Evolutionary conservation across 306 rosid species (phyloP), one percentile per base, ranked within the genome.

Genomic region (Urtica urens): DNA sequence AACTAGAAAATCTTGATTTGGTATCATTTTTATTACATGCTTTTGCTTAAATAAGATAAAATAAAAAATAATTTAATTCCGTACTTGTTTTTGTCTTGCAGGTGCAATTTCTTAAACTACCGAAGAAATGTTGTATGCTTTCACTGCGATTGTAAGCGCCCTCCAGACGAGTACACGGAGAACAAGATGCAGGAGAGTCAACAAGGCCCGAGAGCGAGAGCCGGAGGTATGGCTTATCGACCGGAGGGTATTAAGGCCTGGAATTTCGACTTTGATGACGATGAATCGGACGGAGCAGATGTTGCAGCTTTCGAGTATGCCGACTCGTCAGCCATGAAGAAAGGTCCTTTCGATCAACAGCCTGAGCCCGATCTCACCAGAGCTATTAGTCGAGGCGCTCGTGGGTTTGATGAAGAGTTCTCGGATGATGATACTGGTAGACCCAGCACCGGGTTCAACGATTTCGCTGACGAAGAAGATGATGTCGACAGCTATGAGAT

Each of bases 51-150:
- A n/a, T n/a, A n/a, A n/a, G n/a, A n/a, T n/a, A n/a, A n/a, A n/a
- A n/a, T n/a, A n/a, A n/a, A n/a, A n/a, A n/a, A n/a, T n/a, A n/a
- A n/a, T n/a, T n/a, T n/a, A n/a, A n/a, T n/a, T n/a, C 29, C 18
- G 5, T 22, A 16, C 55, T 12, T 59, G 52, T 29, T 50, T 38
- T 59, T 43, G 35, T 74, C 55, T 75, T 67, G 72, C 74, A 90
- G 97, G 82, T 90, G 97, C 78, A 90, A 90, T 77, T 90, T 90
- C 74, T 77, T 90, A 74, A 90, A 90, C 53, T 90, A 90, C 66
- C 71, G 97, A 69, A 81, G 97, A 51, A 90, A 90, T 55, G 64
- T 70, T 75, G 95, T 57, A 34, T 90, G 97, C 58, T 90, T 90
- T 71, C 95, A 90, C 58, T 90, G 97, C 28, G 94, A 90, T 60